phyloP scores from a whole-genome alignment of 108 stramenopile species.

The Skeletonema grethae region DNA sequence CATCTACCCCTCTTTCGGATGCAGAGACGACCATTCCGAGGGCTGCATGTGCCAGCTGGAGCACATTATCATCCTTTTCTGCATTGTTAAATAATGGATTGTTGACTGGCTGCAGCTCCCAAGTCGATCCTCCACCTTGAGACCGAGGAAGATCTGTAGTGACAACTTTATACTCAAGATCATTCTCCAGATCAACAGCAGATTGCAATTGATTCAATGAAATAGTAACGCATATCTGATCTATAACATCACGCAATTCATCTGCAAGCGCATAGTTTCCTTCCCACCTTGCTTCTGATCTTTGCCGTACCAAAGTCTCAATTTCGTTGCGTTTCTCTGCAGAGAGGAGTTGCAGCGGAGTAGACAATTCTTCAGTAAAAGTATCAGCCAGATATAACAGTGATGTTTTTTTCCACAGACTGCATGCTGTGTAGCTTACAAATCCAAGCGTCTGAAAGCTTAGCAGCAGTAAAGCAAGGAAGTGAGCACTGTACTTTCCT shows the following conservation, averaged over 20 bases:
- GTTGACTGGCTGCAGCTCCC: conserved; percentile 40
- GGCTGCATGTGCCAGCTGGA: conserved; percentile 72
- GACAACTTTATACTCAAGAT: conserved; percentile 37
- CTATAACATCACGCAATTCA: conserved; percentile 37
- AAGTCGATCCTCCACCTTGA: conserved; percentile 59
- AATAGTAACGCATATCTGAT: conserved; percentile 25
- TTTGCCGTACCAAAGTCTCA: conserved; percentile 45
- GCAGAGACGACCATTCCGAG: conserved; percentile 56
- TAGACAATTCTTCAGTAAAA: not conserved
- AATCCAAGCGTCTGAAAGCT: not conserved
- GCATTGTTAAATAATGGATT: conserved; percentile 6
- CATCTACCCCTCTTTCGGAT: conserved; percentile 35
- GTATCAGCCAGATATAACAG: not conserved
- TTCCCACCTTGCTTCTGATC: conserved; percentile 58
- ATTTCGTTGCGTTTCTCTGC: conserved; percentile 14
- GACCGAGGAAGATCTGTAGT: conserved; percentile 59
- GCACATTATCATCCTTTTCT: conserved; percentile 41
- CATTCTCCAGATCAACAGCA: conserved; percentile 2
- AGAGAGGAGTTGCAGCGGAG: conserved; percentile 12
- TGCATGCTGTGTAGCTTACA: not conserved
- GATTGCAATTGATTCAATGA: conserved; percentile 17
- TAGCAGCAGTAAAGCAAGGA: too few relatives aligned
- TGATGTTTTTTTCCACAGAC: not conserved
- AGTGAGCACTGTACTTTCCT: too few relatives aligned
- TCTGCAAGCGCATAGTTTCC: conserved; percentile 64